These are phyloP conservation scores for Solanum hybrid DNA, from an alignment of 305 asterid genomes.

Conservation along the genomic window DNA sequence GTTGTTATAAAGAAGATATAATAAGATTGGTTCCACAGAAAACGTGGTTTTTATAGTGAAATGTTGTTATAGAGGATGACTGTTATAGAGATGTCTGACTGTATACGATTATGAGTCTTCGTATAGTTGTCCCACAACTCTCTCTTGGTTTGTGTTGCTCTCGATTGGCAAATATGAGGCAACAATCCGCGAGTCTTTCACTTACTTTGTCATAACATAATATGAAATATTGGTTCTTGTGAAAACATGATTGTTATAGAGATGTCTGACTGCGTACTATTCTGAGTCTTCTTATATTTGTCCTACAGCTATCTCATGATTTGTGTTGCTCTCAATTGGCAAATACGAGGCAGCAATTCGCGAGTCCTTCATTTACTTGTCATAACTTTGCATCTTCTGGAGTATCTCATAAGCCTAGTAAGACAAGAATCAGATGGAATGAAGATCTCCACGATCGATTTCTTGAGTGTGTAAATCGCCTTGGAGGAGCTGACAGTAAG, in stretches of 20 bases:
- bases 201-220: background rate
- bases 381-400: conserved; percentile 21
- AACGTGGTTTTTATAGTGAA: background rate
- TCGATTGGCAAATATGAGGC: conserved; percentile 17
- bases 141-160: conserved; percentile 21
- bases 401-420: conserved; percentile 18
- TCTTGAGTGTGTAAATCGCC: conserved; percentile 67
- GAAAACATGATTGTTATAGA: background rate
- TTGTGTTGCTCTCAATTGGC: conserved; percentile 22
- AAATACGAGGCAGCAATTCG: conserved; percentile 15
- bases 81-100: background rate
- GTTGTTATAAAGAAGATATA: background rate
- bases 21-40: background rate
- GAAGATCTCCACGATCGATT: conserved; percentile 78
- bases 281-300: background rate
- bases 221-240: background rate
- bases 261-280: background rate
- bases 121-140: conserved; percentile 10
- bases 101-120: background rate
- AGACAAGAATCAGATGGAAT: conserved; percentile 78
- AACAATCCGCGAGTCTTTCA: conserved; percentile 10
- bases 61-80: background rate
- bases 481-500: conserved; percentile 91
- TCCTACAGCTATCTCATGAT: conserved; percentile 21
- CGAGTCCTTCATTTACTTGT: conserved; percentile 6